Evolutionary conservation across 2,329 filamentous ascomycete genomes (phyloP), one percentile per base, ranked within the genome.

Genomic region (Malbranchea zuffiana): DNA sequence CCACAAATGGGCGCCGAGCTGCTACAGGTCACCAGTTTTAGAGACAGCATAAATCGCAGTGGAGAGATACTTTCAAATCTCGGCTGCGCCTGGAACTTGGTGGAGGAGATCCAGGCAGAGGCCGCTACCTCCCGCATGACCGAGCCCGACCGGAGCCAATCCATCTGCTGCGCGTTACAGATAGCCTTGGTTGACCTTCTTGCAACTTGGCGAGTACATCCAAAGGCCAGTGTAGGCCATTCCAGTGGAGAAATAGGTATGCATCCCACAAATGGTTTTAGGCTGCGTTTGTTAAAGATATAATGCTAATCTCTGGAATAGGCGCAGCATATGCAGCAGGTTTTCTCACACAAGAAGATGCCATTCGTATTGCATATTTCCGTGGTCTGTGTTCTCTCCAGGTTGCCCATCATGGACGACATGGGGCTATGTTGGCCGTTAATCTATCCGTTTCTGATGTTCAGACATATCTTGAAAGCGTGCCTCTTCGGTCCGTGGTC

Each of bases 341-440:
- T 3, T 43, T 51, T 10, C 34, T 65, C 1, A 47, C 52, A 4
- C 48, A 50, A 2, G 46, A 53, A 20, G 52, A 55, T 10, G 57
- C 56, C 12, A 46, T 58, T 50, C 53, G 60, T 1, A 59, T 69
- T n/a, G 70, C 71, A 1, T 75, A 72, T 46, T 47, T 55, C 44
- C 37, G 60, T 40, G 48, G 44, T 6, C 6, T 12, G 21, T 25
- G 19, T 13, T 12, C 10, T 35, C n/a, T 19, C 30, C n/a, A 6
- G 12, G 15, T n/a, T n/a, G 19, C 5, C 13, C 10, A n/a, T 5
- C 17, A 24, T 28, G n/a, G n/a, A n/a, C 13, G 12, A 13, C 5
- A 23, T 11, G 20, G 10, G 8, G 15, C 6, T 12, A 37, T 33
- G 24, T 13, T 47, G 11, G 43, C 44, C 8, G 44, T 32, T 27